A percentile compares a stretch with the other conserved stretches of the same genome.
phyloP scores from a whole-genome alignment of 768 basidiomycete genomes.

The Amanita polypyramis region DNA sequence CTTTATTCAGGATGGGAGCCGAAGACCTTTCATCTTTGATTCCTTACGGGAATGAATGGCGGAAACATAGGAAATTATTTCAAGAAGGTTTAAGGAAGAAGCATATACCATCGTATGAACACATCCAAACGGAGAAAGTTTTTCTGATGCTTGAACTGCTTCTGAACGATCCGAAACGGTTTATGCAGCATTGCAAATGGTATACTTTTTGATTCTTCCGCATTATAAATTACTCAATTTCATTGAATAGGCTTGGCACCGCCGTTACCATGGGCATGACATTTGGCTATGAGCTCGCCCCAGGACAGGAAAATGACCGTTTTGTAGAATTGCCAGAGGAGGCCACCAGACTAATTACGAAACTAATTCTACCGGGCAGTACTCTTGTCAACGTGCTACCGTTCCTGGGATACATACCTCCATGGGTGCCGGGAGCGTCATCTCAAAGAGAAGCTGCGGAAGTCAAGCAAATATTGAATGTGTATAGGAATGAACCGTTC shows the following conservation, averaged over 20 bases:
- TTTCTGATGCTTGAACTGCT: neutral
- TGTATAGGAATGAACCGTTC: conserved; percentile 4
- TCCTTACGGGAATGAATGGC: neutral
- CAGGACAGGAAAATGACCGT: neutral
- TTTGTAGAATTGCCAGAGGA: neutral
- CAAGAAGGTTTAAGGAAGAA: neutral
- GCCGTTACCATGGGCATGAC: neutral
- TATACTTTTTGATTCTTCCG: neutral
- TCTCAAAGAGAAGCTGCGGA: conserved; percentile 2
- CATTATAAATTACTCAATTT: neutral
- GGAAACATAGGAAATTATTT: neutral
- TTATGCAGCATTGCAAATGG: neutral
- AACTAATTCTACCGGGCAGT: neutral
- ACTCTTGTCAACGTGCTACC: conserved; percentile 5
- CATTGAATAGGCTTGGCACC: neutral
- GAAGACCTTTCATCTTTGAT: neutral
- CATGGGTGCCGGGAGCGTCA: conserved; percentile 8
- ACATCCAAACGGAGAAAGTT: neutral
- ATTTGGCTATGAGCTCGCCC: neutral
- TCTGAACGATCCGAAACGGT: neutral
- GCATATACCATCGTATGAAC: neutral
- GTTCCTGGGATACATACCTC: conserved; percentile 4
- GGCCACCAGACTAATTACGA: too few species aligned
- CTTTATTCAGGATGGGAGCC: neutral
- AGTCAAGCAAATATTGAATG: neutral